Percentiles rank a stretch among this genome's conserved stretches.
phyloP scores from a whole-genome alignment of 2,329 filamentous ascomycete species.

The Hymenotorrendiella dingleyae region DNA sequence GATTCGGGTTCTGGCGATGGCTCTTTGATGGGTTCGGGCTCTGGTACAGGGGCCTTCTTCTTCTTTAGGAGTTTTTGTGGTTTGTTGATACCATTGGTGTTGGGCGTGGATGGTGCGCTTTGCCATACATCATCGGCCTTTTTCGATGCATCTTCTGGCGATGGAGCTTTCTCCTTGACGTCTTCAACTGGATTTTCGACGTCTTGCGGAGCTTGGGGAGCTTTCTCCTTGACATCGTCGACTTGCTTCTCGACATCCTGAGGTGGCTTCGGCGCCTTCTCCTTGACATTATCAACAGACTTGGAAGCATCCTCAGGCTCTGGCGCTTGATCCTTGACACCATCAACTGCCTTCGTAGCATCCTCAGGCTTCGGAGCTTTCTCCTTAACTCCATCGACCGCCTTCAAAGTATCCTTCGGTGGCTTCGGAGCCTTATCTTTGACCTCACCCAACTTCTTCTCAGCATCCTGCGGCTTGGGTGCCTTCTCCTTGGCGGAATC shows the following conservation, averaged over 20 bases:
- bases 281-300: neutral
- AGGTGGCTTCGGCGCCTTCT: neutral
- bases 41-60: constrained; percentile 14
- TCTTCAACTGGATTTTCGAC: too few relatives aligned
- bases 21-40: constrained; percentile 14
- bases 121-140: neutral
- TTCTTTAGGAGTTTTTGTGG: constrained; percentile 9
- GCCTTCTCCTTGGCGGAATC: neutral
- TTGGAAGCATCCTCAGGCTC: too few relatives aligned
- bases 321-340: constrained; percentile 7
- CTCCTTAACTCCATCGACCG: too few relatives aligned
- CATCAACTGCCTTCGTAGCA: constrained; percentile 5
- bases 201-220: too few relatives aligned
- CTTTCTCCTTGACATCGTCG: neutral
- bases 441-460: neutral
- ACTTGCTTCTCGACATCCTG: too few relatives aligned
- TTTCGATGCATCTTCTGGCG: neutral
- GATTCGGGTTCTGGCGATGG: constrained; percentile 4
- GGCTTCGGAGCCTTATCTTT: neutral
- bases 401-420: neutral
- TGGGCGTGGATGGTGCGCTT: neutral
- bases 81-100: neutral
- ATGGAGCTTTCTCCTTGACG: neutral
- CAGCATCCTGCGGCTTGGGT: neutral
- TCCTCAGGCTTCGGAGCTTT: neutral